Base-by-base conservation (phyloP, 345 rosid genomes). In the Acer saccharum region DNA sequence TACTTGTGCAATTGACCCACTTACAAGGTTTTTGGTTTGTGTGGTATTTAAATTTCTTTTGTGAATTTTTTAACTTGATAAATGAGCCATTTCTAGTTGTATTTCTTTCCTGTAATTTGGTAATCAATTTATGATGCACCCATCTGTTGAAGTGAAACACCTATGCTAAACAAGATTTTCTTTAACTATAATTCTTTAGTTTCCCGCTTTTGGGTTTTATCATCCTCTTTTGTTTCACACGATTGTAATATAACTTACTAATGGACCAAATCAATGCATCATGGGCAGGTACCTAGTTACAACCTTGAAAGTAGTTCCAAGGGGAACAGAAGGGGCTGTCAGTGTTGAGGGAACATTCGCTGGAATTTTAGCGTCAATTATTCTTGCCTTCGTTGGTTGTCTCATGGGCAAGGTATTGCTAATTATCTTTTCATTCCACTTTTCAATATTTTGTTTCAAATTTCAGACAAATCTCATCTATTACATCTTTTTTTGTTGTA, bases 281-380 rank as follows among this genome's bases (percentile, higher is more conserved):
- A 39, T 77, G 76, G 62, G 64, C 85, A 92, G 94, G 89, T 96
- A 92, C 80, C 86, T 96, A 76, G 98, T 89, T 64, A 96, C 99
- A 29, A 89, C 88, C 17, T 88, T 96, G 68, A 92, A 90, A 87
- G 84, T 94, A 20, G 99, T 94, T 78, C 98, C 98, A 65, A 88
- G 95, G 81, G 99, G 98, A 81, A 92, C 98, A 0, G 99, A 96
- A 83, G 99, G 99, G 67, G 99, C 98, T 78, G 88, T 96, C 68
- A 94, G 98, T 84, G 81, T 86, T 76, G 99, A 96, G 85, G 99
- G 99, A 88, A 96, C 99, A 46, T 57, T 90, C 23, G 91, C 97
- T 77, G 99, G 99, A 76, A 83, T 96, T 74, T 65, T 96, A 27
- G 98, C 97, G 63, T 91, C 99, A 35, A 72, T 90, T 54, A 65